Evolutionary conservation across 2,329 filamentous ascomycete species (phyloP), one percentile per base, ranked within the genome.

Genomic region (Tolypocladium sp.): DNA sequence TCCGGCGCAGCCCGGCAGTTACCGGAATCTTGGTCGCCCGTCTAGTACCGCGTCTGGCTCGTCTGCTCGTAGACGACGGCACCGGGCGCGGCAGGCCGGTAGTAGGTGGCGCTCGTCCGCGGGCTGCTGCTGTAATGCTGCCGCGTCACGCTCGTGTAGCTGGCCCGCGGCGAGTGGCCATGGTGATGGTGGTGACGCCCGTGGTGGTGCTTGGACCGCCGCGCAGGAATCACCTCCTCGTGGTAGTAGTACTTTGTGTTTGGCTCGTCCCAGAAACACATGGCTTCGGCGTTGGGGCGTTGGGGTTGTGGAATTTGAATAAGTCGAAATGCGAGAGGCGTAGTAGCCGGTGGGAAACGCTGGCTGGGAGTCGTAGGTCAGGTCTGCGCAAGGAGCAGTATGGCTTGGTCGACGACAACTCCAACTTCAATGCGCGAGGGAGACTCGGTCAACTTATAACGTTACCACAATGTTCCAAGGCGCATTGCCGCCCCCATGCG

Each of bases 181-280:
- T 68, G 67, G 55, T 70, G 68, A 51, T 73, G 71, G 53, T 73
- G 68, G 54, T 68, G 66, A 54, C 72, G 70, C 59, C 72, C 70
- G 20, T 71, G 67, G 40, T 73, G 70, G 49, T 71, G 69, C 54
- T 70, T 70, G 55, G 74, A 69, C 38, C 65, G 68, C 46, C 78
- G 72, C 59, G 76, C 73, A 51, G 80, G 80, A 54, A 80, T 74
- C 63, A 78, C 74, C 64, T 83, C 80, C 71, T 83, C 78, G 67
- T 77, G 77, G 69, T 83, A 82, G 73, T 83, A 83, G 73, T 83
- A 81, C 54, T 76, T 76, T 46, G 74, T 76, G 37, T 68, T 70
- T 58, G 77, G 75, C 60, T 76, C 72, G 58, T 71, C 63, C 54
- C 72, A 67, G 73, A 83, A 81, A 67, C 81, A 83, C 81, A 83